Base-by-base conservation (phyloP, 305 asterid genomes). In the Fraxinus greggii region DNA sequence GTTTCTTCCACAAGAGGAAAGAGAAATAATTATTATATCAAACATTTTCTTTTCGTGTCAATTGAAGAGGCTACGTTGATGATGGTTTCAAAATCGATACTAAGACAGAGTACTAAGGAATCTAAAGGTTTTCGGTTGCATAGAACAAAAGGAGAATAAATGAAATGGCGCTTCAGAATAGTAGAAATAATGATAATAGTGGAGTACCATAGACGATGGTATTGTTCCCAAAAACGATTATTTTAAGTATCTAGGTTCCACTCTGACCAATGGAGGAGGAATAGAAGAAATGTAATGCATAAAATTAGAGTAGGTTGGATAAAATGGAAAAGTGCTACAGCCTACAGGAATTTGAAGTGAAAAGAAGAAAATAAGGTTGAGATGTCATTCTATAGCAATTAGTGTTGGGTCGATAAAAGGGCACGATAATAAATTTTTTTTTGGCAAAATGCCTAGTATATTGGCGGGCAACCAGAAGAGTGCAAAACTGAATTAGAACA, bases 1-100 rank as follows among this genome's bases (percentile, higher is more conserved):
- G 33, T 72, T 74, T 54, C 36, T 28, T 56, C 45, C 72, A 86
- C 59, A 78, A 40, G 21, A 80, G 75, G 69, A 5, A 38, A 56
- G 8, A 45, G 69, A 40, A 31, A 54, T 40, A 65, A 51, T 3
- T 17, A 2, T 69, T 32, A 78, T 7, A 15, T 56, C 78, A 32
- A 35, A 31, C 82, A 73, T 67, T 63, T 23, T 81, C 48, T 36
- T 72, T 72, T 38, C 69, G 10, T 59, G n/a, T 63, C 29, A 35
- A 28, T 5, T 40, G 15, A 61, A 56, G 83, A 17, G 59, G 21
- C 19, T 59, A 51, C 35, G 19, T 35, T 33, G 70, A 59, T 59
- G 15, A 59, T 59, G 70, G 70, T 59, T 59, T 21, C 24, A 59
- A 21, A 2, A 59, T 59, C 15, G 31, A 59, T 28, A 59, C 28